A percentile compares a stretch with the other conserved stretches of the same genome.
Evolutionary conservation across 164 flowering plant species (phyloP).

Genomic region (Nymphaea colorata): DNA sequence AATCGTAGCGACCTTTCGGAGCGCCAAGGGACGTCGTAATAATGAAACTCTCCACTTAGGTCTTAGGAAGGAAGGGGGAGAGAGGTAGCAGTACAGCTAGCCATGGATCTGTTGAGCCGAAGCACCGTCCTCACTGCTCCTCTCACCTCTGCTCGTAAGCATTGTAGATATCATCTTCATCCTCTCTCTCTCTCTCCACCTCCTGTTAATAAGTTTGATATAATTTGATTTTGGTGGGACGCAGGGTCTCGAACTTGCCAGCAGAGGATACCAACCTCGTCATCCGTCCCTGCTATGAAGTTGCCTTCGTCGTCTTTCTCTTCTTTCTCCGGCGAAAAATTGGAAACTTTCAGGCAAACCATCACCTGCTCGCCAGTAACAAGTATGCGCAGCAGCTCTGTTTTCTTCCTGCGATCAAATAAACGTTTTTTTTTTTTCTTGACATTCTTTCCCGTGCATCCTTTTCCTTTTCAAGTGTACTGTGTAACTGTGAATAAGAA

Average conservation of each 20-base stretch:
- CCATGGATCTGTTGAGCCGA: not conserved
- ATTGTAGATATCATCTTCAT: too few relatives aligned
- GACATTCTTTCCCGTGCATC: too few relatives aligned
- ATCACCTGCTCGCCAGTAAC: not conserved
- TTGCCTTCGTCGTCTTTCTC: not conserved
- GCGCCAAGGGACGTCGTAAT: too few relatives aligned
- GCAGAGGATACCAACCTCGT: not conserved
- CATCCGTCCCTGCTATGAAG: not conserved
- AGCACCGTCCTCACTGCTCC: not conserved
- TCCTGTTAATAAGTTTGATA: not conserved
- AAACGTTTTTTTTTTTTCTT: too few relatives aligned
- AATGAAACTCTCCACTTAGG: too few relatives aligned
- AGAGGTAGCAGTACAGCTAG: too few relatives aligned
- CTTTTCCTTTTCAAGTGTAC: too few relatives aligned
- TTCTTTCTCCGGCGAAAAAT: not conserved
- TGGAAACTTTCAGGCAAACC: not conserved
- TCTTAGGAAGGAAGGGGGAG: too few relatives aligned
- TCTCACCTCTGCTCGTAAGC: not conserved
- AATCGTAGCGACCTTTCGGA: too few relatives aligned
- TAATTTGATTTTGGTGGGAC: not conserved
- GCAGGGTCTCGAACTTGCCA: not conserved
- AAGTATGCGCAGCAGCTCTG: not conserved
- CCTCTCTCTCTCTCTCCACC: slow-evolving; percentile 1
- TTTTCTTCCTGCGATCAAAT: too few relatives aligned
- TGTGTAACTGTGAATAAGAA: too few relatives aligned